Conservation (phyloP, 2,329 filamentous ascomycete genomes). For the Diaporthe capsici region DNA sequence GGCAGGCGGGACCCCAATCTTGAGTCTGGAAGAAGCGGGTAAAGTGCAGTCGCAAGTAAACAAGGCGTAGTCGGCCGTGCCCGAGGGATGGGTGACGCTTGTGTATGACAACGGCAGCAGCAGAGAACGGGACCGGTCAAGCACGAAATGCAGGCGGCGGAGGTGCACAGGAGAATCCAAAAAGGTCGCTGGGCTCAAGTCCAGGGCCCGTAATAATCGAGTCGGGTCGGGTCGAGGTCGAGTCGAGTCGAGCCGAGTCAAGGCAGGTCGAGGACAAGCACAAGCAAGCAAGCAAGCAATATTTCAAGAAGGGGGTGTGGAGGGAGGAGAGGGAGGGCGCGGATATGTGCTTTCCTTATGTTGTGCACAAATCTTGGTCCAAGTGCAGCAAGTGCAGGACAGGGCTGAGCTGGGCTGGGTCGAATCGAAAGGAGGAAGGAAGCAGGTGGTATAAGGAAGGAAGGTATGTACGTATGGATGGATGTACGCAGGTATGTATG, state of each 20-base stretch:
- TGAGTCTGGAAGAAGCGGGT: background rate
- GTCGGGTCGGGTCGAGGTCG: background rate
- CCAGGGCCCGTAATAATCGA: background rate
- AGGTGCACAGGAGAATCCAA: background rate
- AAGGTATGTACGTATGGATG: background rate
- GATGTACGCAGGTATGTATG: slow-evolving; percentile 19
- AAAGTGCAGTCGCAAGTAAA: slow-evolving; percentile 1
- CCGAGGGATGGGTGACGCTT: background rate
- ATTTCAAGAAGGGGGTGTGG: slow-evolving; percentile 25
- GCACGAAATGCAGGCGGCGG: background rate
- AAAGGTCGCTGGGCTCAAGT: slow-evolving; percentile 5
- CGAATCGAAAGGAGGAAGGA: background rate
- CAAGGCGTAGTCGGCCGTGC: slow-evolving; percentile 1
- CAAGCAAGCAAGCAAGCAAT: slow-evolving; percentile 19
- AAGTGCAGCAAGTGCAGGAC: background rate
- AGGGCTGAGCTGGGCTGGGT: background rate
- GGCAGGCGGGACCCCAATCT: background rate
- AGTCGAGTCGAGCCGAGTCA: background rate
- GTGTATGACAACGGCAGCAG: slow-evolving; percentile 9
- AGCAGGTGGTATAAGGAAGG: background rate
- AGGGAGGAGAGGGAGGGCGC: slow-evolving; percentile 6
- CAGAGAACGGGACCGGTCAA: background rate
- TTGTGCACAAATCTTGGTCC: slow-evolving; percentile 25
- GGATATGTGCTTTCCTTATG: slow-evolving; percentile 26
- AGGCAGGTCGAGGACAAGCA: background rate